Conservation (phyloP, 73 alveolate species). For the Paramecium sonneborni region DNA sequence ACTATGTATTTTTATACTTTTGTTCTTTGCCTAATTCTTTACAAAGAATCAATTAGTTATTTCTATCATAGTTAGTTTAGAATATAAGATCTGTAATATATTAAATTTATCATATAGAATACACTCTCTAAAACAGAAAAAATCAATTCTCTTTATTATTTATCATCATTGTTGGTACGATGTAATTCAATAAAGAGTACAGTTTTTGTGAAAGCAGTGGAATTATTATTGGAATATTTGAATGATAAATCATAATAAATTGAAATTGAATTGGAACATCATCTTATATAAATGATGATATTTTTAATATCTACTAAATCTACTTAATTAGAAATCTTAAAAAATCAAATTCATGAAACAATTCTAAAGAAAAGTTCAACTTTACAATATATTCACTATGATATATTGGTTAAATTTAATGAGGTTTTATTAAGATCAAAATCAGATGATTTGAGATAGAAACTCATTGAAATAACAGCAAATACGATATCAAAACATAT, state of each 20-base stretch:
- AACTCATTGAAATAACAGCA: slow-evolving; percentile 47
- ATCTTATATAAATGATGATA: background rate
- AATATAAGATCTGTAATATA: slow-evolving; percentile 41
- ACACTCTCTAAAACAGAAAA: slow-evolving; percentile 25
- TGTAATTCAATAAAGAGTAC: background rate
- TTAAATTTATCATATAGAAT: background rate
- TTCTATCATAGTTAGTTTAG: background rate
- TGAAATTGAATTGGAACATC: slow-evolving; percentile 9
- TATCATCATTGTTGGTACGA: slow-evolving; percentile 35
- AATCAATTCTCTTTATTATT: slow-evolving; percentile 35
- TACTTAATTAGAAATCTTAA: background rate
- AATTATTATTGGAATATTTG: background rate
- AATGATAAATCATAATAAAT: background rate
- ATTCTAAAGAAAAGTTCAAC: background rate
- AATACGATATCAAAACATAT: background rate
- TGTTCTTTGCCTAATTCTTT: background rate
- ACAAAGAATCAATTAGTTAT: background rate
- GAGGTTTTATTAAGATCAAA: background rate
- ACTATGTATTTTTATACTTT: background rate
- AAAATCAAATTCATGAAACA: background rate
- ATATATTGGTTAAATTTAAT: slow-evolving; percentile 46
- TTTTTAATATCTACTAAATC: slow-evolving; percentile 45
- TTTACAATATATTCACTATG: slow-evolving; percentile 34
- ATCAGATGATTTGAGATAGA: background rate
- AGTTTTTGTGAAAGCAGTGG: background rate